Evolutionary conservation across 345 rosid species (phyloP).

Genomic region (Anacardium occidentale): DNA sequence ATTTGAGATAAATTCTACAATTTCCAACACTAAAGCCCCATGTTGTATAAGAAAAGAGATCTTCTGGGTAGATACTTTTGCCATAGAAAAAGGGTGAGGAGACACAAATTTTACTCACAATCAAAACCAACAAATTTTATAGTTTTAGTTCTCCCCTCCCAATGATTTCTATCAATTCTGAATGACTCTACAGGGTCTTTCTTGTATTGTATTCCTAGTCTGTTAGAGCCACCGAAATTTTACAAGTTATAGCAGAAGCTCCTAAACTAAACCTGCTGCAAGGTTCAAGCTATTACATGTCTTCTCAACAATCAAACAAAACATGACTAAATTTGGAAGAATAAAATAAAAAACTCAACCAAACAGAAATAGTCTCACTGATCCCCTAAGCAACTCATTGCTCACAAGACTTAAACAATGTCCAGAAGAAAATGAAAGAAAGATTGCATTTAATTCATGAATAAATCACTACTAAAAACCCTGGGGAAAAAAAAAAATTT

Average conservation of each 20-base stretch:
- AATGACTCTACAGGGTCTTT: slow-evolving; percentile 3
- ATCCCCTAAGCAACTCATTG: not conserved
- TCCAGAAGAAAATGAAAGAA: not conserved
- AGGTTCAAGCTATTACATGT: slow-evolving; percentile 10
- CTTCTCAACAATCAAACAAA: slow-evolving; percentile 18
- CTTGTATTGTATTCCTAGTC: slow-evolving; percentile 26
- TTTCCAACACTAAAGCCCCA: not conserved
- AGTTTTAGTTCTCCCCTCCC: not conserved
- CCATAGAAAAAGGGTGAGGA: not conserved
- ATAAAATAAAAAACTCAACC: slow-evolving; percentile 1
- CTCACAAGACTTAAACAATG: not conserved
- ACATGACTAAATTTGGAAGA: not conserved
- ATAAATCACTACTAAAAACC: not conserved
- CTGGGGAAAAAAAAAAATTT: not conserved
- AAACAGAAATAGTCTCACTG: not conserved
- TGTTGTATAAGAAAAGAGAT: not conserved
- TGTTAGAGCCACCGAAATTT: slow-evolving; percentile 25
- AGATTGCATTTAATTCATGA: not conserved
- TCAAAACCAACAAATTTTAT: not conserved
- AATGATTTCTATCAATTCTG: slow-evolving; percentile 9
- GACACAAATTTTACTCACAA: not conserved
- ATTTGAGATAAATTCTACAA: not conserved
- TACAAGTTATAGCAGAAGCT: slow-evolving; percentile 15
- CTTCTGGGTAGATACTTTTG: not conserved
- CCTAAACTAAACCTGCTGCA: slow-evolving; percentile 13